Evolutionary conservation across 805 yeast species (phyloP).

Genomic region (Barnettozyma wickerhamii): DNA sequence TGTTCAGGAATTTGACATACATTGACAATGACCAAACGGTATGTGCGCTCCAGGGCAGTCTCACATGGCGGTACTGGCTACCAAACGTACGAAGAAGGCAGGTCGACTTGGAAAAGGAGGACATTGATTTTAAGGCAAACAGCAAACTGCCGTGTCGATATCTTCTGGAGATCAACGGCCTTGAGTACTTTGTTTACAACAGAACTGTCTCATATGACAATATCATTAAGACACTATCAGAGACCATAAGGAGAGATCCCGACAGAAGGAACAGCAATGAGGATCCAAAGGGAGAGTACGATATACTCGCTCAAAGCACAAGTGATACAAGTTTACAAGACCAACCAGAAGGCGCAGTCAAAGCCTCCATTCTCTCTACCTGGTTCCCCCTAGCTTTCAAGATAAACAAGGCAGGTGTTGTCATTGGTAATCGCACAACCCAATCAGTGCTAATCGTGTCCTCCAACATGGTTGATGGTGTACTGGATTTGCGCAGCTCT

Average conservation of each 20-base stretch:
- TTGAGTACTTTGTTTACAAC: conserved; percentile 82
- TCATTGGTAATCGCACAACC: conserved; percentile 76
- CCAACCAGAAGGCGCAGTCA: background rate
- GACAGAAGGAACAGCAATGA: conserved; percentile 11
- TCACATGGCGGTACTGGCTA: conserved; percentile 94
- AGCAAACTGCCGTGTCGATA: conserved; percentile 52
- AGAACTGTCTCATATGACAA: conserved; percentile 72
- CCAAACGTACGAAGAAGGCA: conserved; percentile 32
- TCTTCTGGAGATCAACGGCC: conserved; percentile 60
- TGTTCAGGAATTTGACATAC: conserved; percentile 69
- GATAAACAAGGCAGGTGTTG: conserved; percentile 64
- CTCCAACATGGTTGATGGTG: conserved; percentile 49
- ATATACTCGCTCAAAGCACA: conserved; percentile 9
- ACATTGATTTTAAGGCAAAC: conserved; percentile 32
- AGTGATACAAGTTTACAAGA: conserved; percentile 12
- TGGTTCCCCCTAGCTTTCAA: conserved; percentile 60
- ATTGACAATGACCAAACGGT: conserved; percentile 72
- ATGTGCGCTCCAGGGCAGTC: conserved; percentile 61
- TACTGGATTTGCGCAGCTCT: conserved; percentile 49
- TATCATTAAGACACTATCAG: conserved; percentile 39
- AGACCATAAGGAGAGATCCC: conserved; percentile 9
- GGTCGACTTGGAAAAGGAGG: conserved; percentile 10
- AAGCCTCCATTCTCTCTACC: conserved; percentile 22
- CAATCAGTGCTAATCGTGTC: conserved; percentile 67
- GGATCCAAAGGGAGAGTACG: conserved; percentile 14